phyloP scores from a whole-genome alignment of 2,329 filamentous ascomycete species.

The Fusarium udum region DNA sequence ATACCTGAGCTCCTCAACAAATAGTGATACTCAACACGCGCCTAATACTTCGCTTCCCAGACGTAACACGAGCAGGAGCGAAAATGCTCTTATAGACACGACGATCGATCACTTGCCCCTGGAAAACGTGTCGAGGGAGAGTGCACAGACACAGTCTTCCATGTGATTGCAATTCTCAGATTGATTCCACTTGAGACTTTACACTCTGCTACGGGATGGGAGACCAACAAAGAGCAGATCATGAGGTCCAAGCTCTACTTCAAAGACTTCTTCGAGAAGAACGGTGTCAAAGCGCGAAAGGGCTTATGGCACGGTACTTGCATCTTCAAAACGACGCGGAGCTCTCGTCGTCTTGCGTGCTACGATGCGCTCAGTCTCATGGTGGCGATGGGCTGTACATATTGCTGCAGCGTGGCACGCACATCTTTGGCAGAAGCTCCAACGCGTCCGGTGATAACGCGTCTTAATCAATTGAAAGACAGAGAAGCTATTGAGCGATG shows the following conservation, averaged over 20 bases:
- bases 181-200: neutral
- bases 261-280: neutral
- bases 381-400: neutral
- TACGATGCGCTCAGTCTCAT: neutral
- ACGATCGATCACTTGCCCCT: rapidly evolving
- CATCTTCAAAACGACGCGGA: neutral
- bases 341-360: neutral
- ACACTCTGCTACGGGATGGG: neutral
- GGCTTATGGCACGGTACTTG: neutral
- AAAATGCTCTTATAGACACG: neutral
- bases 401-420: neutral
- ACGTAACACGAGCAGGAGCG: rapidly evolving
- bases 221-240: neutral
- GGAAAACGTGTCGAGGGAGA: rapidly evolving
- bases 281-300: rapidly evolving
- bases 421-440: rapidly evolving
- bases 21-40: rapidly evolving
- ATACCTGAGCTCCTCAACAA: rapidly evolving
- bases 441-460: rapidly evolving
- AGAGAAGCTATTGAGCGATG: neutral
- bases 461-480: neutral
- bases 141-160: rapidly evolving
- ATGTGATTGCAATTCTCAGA: neutral
- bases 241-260: neutral
- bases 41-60: too few relatives aligned